Conservation (phyloP, 2,329 filamentous ascomycete species). For the Nemania abortiva region DNA sequence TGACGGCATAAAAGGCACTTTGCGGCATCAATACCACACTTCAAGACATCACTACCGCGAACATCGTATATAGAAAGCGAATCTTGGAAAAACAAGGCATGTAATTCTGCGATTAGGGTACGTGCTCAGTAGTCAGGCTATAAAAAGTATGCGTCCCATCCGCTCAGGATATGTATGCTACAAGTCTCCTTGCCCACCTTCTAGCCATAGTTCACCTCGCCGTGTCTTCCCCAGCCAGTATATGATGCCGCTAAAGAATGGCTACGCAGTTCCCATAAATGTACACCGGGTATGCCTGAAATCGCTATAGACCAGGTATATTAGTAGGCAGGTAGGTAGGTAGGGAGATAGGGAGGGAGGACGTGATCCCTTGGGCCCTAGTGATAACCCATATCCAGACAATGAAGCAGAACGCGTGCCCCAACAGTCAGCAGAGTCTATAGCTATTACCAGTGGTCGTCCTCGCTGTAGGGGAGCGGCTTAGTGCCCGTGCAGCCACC, state of each 20-base stretch:
- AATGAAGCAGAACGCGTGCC: not conserved
- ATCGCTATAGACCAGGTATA: not conserved
- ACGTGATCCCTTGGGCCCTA: no score
- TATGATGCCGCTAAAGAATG: not conserved
- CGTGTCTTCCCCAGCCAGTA: not conserved
- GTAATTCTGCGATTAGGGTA: not conserved
- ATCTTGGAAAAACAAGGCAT: constrained; percentile 18
- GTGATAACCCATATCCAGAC: not conserved
- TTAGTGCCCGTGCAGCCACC: constrained; percentile 55
- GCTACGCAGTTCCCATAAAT: not conserved
- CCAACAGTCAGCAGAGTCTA: not conserved
- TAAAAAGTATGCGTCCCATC: not conserved
- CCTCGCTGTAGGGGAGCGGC: not conserved
- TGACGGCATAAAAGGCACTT: no score
- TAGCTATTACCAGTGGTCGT: not conserved
- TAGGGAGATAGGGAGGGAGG: not conserved
- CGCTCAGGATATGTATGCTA: not conserved
- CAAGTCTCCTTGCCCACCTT: not conserved
- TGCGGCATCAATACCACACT: no score
- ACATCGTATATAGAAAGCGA: not conserved
- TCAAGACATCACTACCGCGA: no score
- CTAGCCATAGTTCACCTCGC: not conserved
- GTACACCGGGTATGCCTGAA: not conserved
- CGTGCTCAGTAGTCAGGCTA: not conserved
- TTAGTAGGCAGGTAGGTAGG: not conserved